These are phyloP conservation scores for Chimonanthus salicifolius DNA, from an alignment of 164 flowering plant genomes.

Conservation along the genomic window DNA sequence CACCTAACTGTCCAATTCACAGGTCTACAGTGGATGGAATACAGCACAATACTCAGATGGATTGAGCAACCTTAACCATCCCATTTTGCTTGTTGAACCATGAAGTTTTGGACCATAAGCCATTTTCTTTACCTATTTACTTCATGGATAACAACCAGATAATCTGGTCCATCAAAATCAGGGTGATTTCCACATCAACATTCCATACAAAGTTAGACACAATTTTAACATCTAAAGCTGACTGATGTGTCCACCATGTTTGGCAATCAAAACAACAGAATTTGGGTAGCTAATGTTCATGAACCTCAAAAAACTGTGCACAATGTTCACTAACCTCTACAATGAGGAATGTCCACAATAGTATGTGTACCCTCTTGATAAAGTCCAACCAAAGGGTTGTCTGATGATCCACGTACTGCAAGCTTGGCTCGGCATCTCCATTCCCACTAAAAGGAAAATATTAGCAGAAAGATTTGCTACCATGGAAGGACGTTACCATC, in stretches of 20 bases:
- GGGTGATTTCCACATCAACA: background rate
- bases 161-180: no score
- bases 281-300: background rate
- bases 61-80: no score
- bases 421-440: conserved; percentile 98
- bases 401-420: conserved; percentile 77
- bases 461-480: conserved; percentile 1
- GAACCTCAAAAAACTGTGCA: background rate
- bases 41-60: no score
- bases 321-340: conserved; percentile 50
- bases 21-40: no score
- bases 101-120: no score
- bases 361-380: conserved; percentile 86
- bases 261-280: background rate
- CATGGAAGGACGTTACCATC: background rate
- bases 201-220: background rate
- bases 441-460: conserved; percentile 52
- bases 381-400: conserved; percentile 66
- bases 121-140: no score
- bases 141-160: no score
- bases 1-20: no score
- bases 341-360: conserved; percentile 80
- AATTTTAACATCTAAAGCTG: background rate
- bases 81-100: no score
- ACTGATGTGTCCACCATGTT: no score